Evolutionary conservation across 176 grass and related monocot genomes (phyloP).

Genomic region (Oryza australiensis): DNA sequence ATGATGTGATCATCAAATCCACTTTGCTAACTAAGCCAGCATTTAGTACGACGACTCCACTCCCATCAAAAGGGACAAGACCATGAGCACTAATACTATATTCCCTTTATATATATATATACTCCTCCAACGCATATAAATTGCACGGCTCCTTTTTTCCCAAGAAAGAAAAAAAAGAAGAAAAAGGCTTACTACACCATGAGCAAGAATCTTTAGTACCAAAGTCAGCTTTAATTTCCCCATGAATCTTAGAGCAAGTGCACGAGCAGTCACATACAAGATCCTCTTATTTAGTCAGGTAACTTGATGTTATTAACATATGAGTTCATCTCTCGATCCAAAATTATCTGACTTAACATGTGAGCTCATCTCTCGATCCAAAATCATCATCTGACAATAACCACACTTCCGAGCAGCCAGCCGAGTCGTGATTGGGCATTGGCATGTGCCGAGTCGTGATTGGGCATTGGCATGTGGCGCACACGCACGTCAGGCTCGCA

Average conservation of each 20-base stretch:
- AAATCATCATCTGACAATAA: too few species aligned
- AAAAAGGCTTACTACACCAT: too few species aligned
- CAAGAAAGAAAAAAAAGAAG: not conserved
- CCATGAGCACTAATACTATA: not conserved
- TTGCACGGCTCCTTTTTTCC: not conserved
- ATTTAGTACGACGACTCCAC: not conserved
- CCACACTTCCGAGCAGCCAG: too few species aligned
- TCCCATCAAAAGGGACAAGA: not conserved
- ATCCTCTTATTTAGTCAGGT: too few species aligned
- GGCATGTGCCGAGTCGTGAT: slow-evolving; percentile 18
- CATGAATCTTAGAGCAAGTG: slow-evolving; percentile 35
- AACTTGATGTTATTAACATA: too few species aligned
- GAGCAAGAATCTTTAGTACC: not conserved
- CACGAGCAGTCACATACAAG: too few species aligned
- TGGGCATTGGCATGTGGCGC: slow-evolving; percentile 23
- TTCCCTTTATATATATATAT: not conserved
- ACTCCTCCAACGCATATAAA: not conserved
- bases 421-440: not conserved
- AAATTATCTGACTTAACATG: too few species aligned
- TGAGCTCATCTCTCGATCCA: too few species aligned
- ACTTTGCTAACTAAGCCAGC: slow-evolving; percentile 17
- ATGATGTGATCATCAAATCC: slow-evolving; percentile 39
- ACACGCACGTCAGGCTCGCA: not conserved
- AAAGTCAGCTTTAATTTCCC: slow-evolving; percentile 27
- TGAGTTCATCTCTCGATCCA: too few species aligned